Base-by-base conservation (phyloP, 2,329 filamentous ascomycete species). In the Balansia obtecta region DNA sequence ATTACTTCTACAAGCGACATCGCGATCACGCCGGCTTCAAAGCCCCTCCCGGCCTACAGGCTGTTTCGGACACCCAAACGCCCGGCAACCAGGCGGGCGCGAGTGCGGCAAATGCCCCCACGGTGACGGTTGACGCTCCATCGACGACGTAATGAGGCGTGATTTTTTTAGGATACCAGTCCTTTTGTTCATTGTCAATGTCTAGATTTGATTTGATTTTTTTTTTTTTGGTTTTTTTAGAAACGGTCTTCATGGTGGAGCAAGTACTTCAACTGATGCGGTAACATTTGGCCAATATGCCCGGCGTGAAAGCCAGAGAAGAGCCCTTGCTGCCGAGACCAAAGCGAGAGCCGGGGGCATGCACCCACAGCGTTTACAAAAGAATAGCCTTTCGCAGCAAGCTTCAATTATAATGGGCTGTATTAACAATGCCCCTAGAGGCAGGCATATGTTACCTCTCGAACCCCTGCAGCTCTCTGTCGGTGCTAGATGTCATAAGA, bases 1-100 rank as follows among this genome's bases (percentile, higher is more conserved):
- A 79, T 64, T 89, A 86, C 70, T 83, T 82, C 66, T 96, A 95
- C 72, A 93, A 93, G 73, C 86, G 84, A 67, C 91, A 97, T 71
- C 80, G 82, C 42, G 88, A 95, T 65, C 89, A 96, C 68, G 82
- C 83, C 51, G 87, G 86, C 13, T 95, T 89, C 71, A 82, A 84
- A 61, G 77, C 74, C 1, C 77, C 80, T 15, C 74, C 77, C 3
- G 77, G 76, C 68, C 68, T 80, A 50, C 73, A 78, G 63, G 73
- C 72, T 44, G 75, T 80, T 37, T 61, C 80, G 6, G 76, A 80
- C 60, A 79, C 77, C 18, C 76, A 76, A 60, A 72, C 73, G 61
- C 68, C 67, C 30, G 67, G 70, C n/a, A 69, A 74, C 44, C 54
- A 60, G 16, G 58, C 55, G 15, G 57, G 11, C 54, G 9, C 53